phyloP scores from a whole-genome alignment of 306 rosid genomes.

The Ammopiptanthus mongolicus region DNA sequence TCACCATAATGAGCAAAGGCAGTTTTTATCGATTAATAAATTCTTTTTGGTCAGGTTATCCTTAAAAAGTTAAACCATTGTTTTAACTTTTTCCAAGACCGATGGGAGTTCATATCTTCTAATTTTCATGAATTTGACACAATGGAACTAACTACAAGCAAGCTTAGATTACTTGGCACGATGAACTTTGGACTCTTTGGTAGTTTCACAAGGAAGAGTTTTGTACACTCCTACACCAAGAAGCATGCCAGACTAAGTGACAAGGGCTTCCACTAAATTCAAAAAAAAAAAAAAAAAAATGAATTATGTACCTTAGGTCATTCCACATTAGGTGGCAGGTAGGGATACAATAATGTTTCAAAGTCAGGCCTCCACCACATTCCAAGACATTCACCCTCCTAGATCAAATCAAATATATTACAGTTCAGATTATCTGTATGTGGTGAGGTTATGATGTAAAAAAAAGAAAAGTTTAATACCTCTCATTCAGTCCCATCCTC shows the following conservation, averaged over 20 bases:
- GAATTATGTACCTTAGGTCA: slow-evolving; percentile 59
- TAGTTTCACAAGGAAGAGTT: slow-evolving; percentile 72
- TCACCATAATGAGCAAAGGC: neutral
- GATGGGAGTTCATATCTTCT: slow-evolving; percentile 38
- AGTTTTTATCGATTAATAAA: neutral
- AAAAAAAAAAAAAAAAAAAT: neutral
- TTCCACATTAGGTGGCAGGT: slow-evolving; percentile 46
- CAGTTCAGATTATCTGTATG: neutral
- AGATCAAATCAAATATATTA: neutral
- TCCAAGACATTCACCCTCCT: slow-evolving; percentile 91
- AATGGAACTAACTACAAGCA: slow-evolving; percentile 83
- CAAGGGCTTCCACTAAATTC: neutral
- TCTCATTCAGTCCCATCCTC: slow-evolving; percentile 69
- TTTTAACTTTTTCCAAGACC: neutral
- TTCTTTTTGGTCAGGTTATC: neutral
- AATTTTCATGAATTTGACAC: slow-evolving; percentile 72
- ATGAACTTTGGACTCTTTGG: slow-evolving; percentile 64
- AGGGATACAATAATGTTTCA: slow-evolving; percentile 51
- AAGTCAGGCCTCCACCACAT: slow-evolving; percentile 84
- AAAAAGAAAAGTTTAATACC: slow-evolving; percentile 34
- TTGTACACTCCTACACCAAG: slow-evolving; percentile 62
- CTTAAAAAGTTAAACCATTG: neutral
- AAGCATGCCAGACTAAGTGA: neutral
- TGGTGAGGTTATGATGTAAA: neutral
- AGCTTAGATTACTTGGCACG: slow-evolving; percentile 61